These are phyloP conservation scores for Cocos nucifera DNA, from an alignment of 176 grass and related monocot species.

Conservation along the genomic window DNA sequence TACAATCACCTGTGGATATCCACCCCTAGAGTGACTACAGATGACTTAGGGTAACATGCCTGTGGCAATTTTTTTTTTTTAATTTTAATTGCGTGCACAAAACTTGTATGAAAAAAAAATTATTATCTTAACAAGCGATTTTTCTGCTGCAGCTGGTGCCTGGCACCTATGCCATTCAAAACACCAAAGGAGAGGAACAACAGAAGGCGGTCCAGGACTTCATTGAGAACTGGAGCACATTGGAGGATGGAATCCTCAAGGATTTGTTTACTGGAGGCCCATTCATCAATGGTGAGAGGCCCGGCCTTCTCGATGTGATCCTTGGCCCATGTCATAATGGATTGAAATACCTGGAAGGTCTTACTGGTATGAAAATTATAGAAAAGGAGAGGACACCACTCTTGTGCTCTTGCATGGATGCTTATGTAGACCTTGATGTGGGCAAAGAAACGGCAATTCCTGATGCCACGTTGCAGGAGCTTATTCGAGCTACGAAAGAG, in stretches of 20 bases:
- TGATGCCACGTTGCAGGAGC: too few species aligned
- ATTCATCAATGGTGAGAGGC: slow-evolving; percentile 6
- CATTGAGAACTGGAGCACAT: neutral
- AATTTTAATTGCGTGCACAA: too few species aligned
- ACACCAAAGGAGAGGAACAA: slow-evolving; percentile 7
- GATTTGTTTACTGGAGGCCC: slow-evolving; percentile 13
- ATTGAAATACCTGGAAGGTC: neutral
- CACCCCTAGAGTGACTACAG: too few species aligned
- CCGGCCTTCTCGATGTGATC: slow-evolving; percentile 18
- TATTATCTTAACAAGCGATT: too few species aligned
- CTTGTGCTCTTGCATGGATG: slow-evolving; percentile 12
- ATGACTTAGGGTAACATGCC: too few species aligned
- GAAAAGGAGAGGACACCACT: slow-evolving; percentile 5
- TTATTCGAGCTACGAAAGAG: too few species aligned
- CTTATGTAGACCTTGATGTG: slow-evolving; percentile 11
- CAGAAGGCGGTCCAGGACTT: slow-evolving; percentile 22
- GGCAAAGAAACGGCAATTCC: slow-evolving; percentile 5
- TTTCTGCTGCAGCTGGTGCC: neutral
- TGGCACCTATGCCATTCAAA: neutral
- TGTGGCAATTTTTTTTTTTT: too few species aligned
- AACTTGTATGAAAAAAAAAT: too few species aligned
- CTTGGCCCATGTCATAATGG: neutral
- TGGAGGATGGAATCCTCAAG: slow-evolving; percentile 18
- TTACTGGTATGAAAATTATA: neutral
- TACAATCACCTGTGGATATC: too few species aligned